These are phyloP conservation scores for Striga hermonthica DNA, from an alignment of 305 asterid species.

Conservation along the genomic window DNA sequence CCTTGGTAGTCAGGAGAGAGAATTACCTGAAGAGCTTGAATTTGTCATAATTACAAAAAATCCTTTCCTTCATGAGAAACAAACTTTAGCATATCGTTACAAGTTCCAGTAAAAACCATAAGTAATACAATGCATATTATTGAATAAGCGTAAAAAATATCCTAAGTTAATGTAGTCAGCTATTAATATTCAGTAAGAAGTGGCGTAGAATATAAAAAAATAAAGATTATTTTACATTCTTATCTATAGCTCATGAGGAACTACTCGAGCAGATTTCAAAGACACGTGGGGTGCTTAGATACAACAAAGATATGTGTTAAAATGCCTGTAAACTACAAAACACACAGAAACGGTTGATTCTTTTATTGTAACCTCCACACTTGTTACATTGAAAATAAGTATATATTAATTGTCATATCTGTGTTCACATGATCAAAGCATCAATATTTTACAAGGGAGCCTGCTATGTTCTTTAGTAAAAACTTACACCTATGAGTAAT, in stretches of 20 bases:
- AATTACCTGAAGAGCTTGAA: too few relatives aligned
- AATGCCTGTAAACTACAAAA: not conserved
- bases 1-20: too few relatives aligned
- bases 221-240: not conserved
- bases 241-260: not conserved
- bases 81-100: not conserved
- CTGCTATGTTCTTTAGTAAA: too few relatives aligned
- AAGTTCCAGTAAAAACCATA: not conserved
- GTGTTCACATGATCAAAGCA: too few relatives aligned
- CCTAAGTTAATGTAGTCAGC: not conserved
- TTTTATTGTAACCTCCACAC: too few relatives aligned
- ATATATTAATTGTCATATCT: too few relatives aligned
- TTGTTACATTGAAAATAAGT: too few relatives aligned
- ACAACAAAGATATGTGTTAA: not conserved
- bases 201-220: not conserved
- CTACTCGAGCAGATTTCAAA: slow-evolving; percentile 6
- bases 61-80: not conserved
- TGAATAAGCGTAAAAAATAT: not conserved
- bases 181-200: not conserved
- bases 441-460: too few relatives aligned
- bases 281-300: not conserved
- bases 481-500: too few relatives aligned
- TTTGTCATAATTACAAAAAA: not conserved
- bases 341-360: too few relatives aligned
- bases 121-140: slow-evolving; percentile 9